Base-by-base conservation (phyloP, 371 early-diverging fungal species). In the Apophysomyces sp. region DNA sequence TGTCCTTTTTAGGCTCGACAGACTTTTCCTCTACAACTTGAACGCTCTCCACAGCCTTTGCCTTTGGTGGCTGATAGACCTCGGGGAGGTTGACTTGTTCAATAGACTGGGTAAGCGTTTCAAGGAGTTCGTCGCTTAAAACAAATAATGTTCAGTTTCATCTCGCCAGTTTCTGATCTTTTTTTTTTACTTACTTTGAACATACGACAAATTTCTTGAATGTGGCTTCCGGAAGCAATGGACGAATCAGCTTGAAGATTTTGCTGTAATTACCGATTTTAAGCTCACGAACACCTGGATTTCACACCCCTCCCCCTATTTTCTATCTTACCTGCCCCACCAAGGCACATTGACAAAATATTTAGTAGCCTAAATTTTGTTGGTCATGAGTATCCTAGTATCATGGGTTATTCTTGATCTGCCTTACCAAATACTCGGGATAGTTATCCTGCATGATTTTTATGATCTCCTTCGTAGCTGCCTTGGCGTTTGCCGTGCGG, bases 391-490 rank as follows among this genome's bases (percentile, higher is more conserved):
- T 49, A n/a, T 28, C 26, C 4, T 9, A 31, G 5, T 39, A 40
- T 27, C 26, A 31, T 41, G 15, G 9, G 16, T 52, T 16, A 31
- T 27, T 56, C 26, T 11, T 34, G 26, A 41, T 16, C 39, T 29
- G n/a, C 21, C 65, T 58, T 79, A 80, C 80, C 72, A 87, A 68
- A 29, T 83, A 80, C 64, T 86, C 87, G 1, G 87, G 87, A 53
- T 87, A 87, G 49, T 86, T 86, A 55, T 86, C 86, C 31, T 83
- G 83, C 81, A 87, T 73, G 44, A 86, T 55, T 60, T 83, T 75
- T 18, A 85, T 81, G 11, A 81, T 66, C 24, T 65, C 70, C 57
- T 77, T 82, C 13, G 84, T 85, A 1, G 85, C 86, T 29, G 71
- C 67, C 26, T 85, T 78, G 4, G 84, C 69, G 34, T 72, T 76